phyloP scores from a whole-genome alignment of 176 grass and related monocot genomes.

The Pontederia crassipes region DNA sequence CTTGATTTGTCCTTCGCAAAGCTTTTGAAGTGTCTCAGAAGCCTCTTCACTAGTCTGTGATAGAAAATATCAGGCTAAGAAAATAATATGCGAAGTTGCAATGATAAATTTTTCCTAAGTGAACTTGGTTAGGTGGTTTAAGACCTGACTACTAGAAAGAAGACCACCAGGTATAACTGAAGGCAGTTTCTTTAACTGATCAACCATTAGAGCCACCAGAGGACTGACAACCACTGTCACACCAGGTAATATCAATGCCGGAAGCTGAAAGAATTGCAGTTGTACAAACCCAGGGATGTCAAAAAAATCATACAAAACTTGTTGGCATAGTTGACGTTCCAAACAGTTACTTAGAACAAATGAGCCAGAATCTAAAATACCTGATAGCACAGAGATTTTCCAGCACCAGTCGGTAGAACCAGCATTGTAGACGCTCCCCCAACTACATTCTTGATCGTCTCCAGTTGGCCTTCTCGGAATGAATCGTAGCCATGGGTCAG shows the following conservation, averaged over 20 bases:
- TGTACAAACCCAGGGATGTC: neutral
- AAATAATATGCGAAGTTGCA: constrained; percentile 15
- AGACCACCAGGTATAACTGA: constrained; percentile 65
- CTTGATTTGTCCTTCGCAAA: constrained; percentile 75
- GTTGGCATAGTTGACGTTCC: no score
- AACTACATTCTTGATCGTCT: constrained; percentile 62
- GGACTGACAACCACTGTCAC: constrained; percentile 91
- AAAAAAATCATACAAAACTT: no score
- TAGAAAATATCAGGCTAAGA: constrained; percentile 19
- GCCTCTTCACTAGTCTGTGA: constrained; percentile 59
- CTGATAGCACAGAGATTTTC: constrained; percentile 98
- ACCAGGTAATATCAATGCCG: constrained; percentile 84
- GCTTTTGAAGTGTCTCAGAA: constrained; percentile 48
- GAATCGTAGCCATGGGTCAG: constrained; percentile 55
- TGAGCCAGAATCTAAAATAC: constrained; percentile 13
- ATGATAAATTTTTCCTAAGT: neutral
- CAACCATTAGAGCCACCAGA: constrained; percentile 81
- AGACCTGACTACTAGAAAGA: constrained; percentile 87
- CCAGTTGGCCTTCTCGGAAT: constrained; percentile 67
- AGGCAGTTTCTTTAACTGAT: constrained; percentile 93
- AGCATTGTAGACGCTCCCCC: constrained; percentile 73
- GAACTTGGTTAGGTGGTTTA: neutral
- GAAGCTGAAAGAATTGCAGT: constrained; percentile 33
- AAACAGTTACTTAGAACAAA: neutral
- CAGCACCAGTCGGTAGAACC: constrained; percentile 73